Conservation (phyloP, 164 flowering plant species). For the Tetrastigma voinierianum region DNA sequence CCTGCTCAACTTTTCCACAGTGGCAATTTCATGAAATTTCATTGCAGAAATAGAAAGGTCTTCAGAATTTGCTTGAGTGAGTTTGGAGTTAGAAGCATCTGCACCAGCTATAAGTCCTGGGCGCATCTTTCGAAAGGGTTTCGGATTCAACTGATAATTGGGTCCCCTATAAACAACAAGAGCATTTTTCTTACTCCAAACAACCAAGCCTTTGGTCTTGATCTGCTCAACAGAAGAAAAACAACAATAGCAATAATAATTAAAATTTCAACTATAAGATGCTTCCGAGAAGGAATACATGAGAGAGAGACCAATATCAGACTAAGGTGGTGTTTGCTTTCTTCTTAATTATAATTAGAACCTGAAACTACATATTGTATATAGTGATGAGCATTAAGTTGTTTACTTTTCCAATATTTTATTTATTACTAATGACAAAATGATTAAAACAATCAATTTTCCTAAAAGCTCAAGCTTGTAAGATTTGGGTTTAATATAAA, state of each 20-base stretch:
- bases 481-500: no score
- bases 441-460: no score
- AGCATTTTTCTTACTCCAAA: slow-evolving; percentile 69
- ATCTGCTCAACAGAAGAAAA: slow-evolving; percentile 35
- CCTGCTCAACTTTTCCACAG: slow-evolving; percentile 10
- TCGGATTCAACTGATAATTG: slow-evolving; percentile 24
- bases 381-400: no score
- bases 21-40: slow-evolving; percentile 5
- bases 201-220: slow-evolving; percentile 89
- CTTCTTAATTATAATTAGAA: no score
- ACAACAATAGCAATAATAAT: not conserved
- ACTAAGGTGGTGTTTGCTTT: no score
- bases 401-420: no score
- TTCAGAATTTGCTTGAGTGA: slow-evolving; percentile 10
- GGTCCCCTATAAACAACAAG: slow-evolving; percentile 79
- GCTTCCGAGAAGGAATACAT: slow-evolving; percentile 8
- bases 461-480: no score
- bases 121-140: slow-evolving; percentile 11
- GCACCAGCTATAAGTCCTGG: slow-evolving; percentile 12
- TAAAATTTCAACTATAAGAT: not conserved
- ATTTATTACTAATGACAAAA: no score
- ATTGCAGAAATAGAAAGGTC: slow-evolving; percentile 3
- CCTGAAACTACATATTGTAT: no score
- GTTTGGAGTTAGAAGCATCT: slow-evolving; percentile 12
- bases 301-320: not conserved